phyloP scores from a whole-genome alignment of 768 basidiomycete genomes.

The Amylocystis lapponica region DNA sequence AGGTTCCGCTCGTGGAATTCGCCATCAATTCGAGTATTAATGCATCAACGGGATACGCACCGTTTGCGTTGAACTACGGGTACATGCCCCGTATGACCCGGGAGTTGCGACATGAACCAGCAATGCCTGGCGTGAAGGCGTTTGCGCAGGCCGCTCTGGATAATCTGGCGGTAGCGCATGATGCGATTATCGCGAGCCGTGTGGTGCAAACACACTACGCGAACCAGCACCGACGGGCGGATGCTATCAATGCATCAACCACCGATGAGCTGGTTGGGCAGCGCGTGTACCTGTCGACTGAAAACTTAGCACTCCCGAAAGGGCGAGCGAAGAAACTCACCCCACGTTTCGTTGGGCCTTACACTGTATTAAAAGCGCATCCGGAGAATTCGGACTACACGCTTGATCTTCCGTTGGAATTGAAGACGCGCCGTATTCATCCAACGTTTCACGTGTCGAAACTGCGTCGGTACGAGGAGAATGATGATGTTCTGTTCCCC shows the following conservation, averaged over 20 bases:
- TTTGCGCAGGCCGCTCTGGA: constrained; percentile 22
- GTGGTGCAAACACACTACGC: constrained; percentile 27
- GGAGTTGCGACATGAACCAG: background rate
- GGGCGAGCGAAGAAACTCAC: constrained; percentile 28
- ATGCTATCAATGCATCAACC: constrained; percentile 11
- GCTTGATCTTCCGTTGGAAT: constrained; percentile 25
- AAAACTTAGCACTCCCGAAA: constrained; percentile 31
- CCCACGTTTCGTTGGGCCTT: constrained; percentile 37
- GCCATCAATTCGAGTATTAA: constrained; percentile 30
- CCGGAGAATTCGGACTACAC: constrained; percentile 23
- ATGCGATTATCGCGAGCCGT: constrained; percentile 30
- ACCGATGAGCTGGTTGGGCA: no score
- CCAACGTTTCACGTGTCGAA: constrained; percentile 30
- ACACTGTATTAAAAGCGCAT: constrained; percentile 7
- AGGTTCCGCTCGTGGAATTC: constrained; percentile 31
- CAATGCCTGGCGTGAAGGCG: constrained; percentile 14
- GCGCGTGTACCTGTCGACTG: constrained; percentile 31
- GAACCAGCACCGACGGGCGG: constrained; percentile 17
- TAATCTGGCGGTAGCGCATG: constrained; percentile 27
- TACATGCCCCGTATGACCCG: constrained; percentile 10
- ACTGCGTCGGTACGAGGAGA: constrained; percentile 24
- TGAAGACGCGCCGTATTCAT: constrained; percentile 23
- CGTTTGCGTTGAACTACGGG: constrained; percentile 23
- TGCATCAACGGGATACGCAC: constrained; percentile 30
- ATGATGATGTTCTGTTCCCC: constrained; percentile 33